phyloP scores from a whole-genome alignment of 225 moss, liverwort and hornwort genomes.

The Neckera pumila region DNA sequence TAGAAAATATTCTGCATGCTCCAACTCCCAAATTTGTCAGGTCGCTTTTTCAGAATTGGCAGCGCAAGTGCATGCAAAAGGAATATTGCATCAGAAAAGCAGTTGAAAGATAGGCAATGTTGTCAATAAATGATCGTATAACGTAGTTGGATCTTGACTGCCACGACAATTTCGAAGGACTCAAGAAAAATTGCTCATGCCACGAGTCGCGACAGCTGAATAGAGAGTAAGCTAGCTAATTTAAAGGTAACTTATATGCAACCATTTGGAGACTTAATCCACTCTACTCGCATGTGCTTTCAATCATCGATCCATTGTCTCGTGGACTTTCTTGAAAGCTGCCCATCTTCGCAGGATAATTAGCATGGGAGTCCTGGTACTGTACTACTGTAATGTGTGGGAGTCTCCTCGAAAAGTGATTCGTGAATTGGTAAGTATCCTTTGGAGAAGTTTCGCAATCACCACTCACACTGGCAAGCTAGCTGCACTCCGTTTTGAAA shows the following conservation, averaged over 20 bases:
- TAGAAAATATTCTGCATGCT: background rate
- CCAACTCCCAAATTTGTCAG: background rate
- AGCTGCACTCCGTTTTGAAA: conserved; percentile 29
- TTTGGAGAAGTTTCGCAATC: conserved; percentile 48
- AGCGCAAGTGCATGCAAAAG: background rate
- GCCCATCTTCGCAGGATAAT: conserved; percentile 22
- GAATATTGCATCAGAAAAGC: background rate
- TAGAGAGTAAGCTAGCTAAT: too few species aligned
- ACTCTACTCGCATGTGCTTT: conserved; percentile 25
- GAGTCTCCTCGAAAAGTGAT: conserved; percentile 11
- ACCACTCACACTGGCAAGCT: conserved; percentile 91
- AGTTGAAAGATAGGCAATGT: background rate
- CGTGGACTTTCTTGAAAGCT: conserved; percentile 27
- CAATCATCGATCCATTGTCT: conserved; percentile 16
- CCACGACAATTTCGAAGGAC: background rate
- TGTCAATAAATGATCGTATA: background rate
- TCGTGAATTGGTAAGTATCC: conserved; percentile 2
- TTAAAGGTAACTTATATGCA: too few species aligned
- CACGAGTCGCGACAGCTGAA: background rate
- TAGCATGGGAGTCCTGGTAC: background rate
- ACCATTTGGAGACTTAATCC: conserved; percentile 2
- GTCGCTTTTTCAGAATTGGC: background rate
- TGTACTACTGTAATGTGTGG: background rate
- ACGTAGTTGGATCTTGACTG: background rate
- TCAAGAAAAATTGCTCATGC: background rate